Evolutionary conservation across 108 stramenopile species (phyloP).

Genomic region (Skeletonema marinoi): DNA sequence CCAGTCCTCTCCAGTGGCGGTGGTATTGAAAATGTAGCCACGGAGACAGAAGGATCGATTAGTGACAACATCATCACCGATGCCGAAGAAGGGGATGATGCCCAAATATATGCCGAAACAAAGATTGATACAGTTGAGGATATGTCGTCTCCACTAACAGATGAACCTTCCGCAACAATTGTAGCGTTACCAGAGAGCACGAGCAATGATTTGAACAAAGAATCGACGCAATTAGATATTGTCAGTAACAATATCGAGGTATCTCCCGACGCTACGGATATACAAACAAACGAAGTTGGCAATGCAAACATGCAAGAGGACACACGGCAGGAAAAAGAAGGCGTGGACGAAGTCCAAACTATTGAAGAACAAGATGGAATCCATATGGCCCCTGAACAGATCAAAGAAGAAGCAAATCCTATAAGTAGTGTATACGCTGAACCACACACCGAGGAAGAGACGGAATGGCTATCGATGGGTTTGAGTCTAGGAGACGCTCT

Average conservation of each 20-base stretch:
- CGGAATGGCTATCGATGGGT: constrained; percentile 45
- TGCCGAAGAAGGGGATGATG: neutral
- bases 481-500: constrained; percentile 46
- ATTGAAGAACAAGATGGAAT: neutral
- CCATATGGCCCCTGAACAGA: neutral
- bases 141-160: neutral
- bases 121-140: neutral
- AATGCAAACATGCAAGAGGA: neutral
- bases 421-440: neutral
- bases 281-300: neutral
- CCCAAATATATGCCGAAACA: neutral
- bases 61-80: neutral
- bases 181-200: neutral
- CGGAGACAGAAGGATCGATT: neutral
- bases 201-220: neutral
- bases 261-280: neutral
- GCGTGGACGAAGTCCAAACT: neutral
- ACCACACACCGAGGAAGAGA: constrained; percentile 38
- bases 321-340: neutral
- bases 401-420: neutral
- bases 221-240: neutral
- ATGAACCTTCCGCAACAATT: no score
- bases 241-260: neutral
- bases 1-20: neutral
- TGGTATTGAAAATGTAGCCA: neutral